Percentiles rank a stretch among this genome's conserved stretches.
Conservation (phyloP, 2,329 filamentous ascomycete genomes). For the Ascomycota sp. region DNA sequence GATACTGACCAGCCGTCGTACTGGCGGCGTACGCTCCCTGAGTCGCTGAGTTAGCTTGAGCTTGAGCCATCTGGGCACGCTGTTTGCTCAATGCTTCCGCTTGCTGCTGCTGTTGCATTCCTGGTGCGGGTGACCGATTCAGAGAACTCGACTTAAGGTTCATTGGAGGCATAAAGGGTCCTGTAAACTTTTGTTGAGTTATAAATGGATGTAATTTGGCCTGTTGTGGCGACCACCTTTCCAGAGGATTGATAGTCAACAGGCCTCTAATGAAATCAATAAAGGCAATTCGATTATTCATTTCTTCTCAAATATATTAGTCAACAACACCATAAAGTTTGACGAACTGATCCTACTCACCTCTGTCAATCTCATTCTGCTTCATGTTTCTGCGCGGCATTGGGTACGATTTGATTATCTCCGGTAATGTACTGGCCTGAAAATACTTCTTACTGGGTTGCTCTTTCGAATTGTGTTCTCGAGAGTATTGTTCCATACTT, state of each 20-base stretch:
- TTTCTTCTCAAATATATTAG: no score
- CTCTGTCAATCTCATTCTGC: slow-evolving; percentile 84
- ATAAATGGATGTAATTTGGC: slow-evolving; percentile 96
- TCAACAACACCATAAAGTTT: not conserved
- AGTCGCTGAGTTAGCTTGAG: slow-evolving; percentile 46
- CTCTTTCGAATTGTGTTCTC: slow-evolving; percentile 90
- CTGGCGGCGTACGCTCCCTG: slow-evolving; percentile 43
- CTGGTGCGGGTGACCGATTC: slow-evolving; percentile 74
- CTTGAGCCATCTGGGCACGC: slow-evolving; percentile 51
- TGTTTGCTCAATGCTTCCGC: slow-evolving; percentile 89
- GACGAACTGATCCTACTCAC: slow-evolving; percentile 24
- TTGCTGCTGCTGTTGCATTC: slow-evolving; percentile 88
- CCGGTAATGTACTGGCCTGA: slow-evolving; percentile 76
- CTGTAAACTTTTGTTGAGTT: slow-evolving; percentile 92
- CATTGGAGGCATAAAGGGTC: slow-evolving; percentile 92
- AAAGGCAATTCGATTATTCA: slow-evolving; percentile 93
- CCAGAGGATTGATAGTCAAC: slow-evolving; percentile 83
- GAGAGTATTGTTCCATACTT: slow-evolving; percentile 92
- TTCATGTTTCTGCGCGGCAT: slow-evolving; percentile 99
- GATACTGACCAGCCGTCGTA: slow-evolving; percentile 26
- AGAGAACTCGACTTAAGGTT: slow-evolving; percentile 75
- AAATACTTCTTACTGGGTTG: slow-evolving; percentile 99
- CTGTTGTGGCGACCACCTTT: slow-evolving; percentile 94
- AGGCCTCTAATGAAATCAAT: slow-evolving; percentile 94
- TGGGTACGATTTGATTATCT: slow-evolving; percentile 93